phyloP scores from a whole-genome alignment of 495 filamentous ascomycete species.

The Cudoniella acicularis region DNA sequence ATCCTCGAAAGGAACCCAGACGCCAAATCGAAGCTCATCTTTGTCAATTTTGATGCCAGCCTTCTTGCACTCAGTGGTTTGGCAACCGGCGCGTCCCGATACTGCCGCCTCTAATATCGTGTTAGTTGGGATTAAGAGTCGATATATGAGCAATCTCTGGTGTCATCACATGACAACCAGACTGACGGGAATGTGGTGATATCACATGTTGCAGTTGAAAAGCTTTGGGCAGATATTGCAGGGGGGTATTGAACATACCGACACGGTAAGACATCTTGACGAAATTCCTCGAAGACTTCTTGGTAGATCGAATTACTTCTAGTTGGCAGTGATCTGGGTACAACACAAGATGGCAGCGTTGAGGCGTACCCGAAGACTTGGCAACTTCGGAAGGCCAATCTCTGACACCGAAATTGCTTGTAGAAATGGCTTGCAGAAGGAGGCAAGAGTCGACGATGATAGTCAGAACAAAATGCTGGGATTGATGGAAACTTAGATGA shows the following conservation, averaged over 20 bases:
- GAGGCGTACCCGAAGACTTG: too few relatives aligned
- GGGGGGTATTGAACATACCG: constrained; percentile 10
- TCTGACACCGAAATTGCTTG: too few relatives aligned
- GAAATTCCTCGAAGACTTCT: not conserved
- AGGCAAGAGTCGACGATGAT: not conserved
- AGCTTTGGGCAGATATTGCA: not conserved
- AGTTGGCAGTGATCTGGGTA: not conserved
- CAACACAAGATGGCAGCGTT: not conserved
- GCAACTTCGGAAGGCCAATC: too few relatives aligned
- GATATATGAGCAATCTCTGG: not conserved
- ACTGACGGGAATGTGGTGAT: not conserved
- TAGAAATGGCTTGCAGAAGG: too few relatives aligned
- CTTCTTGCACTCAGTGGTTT: constrained; percentile 20
- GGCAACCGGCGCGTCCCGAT: constrained; percentile 20
- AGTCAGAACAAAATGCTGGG: not conserved
- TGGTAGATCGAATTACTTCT: not conserved
- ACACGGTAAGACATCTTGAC: constrained; percentile 25
- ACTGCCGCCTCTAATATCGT: constrained; percentile 15
- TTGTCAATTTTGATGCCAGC: constrained; percentile 55
- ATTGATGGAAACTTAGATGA: not conserved
- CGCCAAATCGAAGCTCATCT: constrained; percentile 60
- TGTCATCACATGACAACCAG: not conserved
- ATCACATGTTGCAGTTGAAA: not conserved
- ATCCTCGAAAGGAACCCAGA: constrained; percentile 47
- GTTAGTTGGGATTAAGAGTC: constrained; percentile 3